Conservation (phyloP, 2,329 filamentous ascomycete genomes). For the Eutypa lata region DNA sequence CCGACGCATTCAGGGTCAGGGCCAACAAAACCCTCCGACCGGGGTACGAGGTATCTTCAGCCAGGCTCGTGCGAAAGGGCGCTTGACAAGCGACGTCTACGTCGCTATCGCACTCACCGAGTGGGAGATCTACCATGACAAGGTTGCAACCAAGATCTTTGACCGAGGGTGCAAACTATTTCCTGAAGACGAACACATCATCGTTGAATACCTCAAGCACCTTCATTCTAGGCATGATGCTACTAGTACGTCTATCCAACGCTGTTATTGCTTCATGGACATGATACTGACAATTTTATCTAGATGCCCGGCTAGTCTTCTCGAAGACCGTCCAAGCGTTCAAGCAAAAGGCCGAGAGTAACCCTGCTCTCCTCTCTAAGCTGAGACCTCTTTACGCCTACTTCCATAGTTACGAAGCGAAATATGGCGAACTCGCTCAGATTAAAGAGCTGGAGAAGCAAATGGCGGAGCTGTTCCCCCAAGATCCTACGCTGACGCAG, state of each 20-base stretch:
- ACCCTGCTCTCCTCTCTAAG: slow-evolving; percentile 53
- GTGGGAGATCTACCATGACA: slow-evolving; percentile 92
- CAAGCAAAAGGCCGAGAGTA: slow-evolving; percentile 65
- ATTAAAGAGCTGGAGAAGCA: slow-evolving; percentile 87
- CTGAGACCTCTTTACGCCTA: slow-evolving; percentile 84
- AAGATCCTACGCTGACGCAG: slow-evolving; percentile 72
- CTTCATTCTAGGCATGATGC: slow-evolving; percentile 88
- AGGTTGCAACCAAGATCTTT: slow-evolving; percentile 90
- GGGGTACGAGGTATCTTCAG: slow-evolving; percentile 87
- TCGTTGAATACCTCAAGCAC: slow-evolving; percentile 94
- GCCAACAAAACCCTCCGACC: slow-evolving; percentile 53
- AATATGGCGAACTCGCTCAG: slow-evolving; percentile 88
- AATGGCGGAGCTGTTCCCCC: slow-evolving; percentile 90
- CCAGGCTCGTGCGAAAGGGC: slow-evolving; percentile 81
- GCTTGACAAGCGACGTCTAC: slow-evolving; percentile 91
- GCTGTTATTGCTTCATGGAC: slow-evolving; percentile 3
- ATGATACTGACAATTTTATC: slow-evolving; percentile 14
- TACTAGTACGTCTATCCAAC: slow-evolving; percentile 65
- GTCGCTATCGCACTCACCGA: slow-evolving; percentile 91
- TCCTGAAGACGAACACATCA: slow-evolving; percentile 88
- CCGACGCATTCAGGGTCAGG: slow-evolving; percentile 88
- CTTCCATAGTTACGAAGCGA: slow-evolving; percentile 92
- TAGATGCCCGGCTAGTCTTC: slow-evolving; percentile 92
- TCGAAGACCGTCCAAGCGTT: slow-evolving; percentile 88
- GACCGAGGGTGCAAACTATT: slow-evolving; percentile 92